A percentile compares a stretch with the other conserved stretches of the same genome.
phyloP scores from a whole-genome alignment of 176 grass and related monocot species.

The Triticum urartu region DNA sequence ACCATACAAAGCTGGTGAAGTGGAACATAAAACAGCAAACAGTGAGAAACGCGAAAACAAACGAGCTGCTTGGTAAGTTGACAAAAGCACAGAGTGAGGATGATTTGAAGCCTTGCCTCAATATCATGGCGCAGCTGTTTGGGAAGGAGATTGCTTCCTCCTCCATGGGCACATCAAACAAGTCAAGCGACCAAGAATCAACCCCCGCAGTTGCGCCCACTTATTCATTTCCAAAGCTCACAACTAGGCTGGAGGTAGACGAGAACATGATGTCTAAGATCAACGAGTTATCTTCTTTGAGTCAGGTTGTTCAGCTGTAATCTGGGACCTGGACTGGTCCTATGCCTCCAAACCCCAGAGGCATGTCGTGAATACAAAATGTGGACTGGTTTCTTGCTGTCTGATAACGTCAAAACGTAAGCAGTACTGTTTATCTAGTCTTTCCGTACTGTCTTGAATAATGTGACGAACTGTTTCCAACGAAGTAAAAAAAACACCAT shows the following conservation, averaged over 20 bases:
- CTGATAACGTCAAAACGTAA: conserved; percentile 4
- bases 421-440: background rate
- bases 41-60: conserved; percentile 43
- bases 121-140: conserved; percentile 40
- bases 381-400: background rate
- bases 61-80: conserved; percentile 66
- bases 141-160: conserved; percentile 1
- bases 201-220: background rate
- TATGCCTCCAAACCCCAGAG: background rate
- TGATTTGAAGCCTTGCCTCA: conserved; percentile 66
- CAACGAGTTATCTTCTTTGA: conserved; percentile 48
- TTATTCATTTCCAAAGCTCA: conserved; percentile 44
- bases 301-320: conserved; percentile 54
- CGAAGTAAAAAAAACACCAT: background rate
- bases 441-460: background rate
- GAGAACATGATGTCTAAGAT: conserved; percentile 30
- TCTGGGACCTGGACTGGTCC: background rate
- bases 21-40: conserved; percentile 36
- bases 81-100: conserved; percentile 49
- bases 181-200: conserved; percentile 24
- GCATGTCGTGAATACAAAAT: background rate
- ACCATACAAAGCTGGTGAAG: conserved; percentile 15
- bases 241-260: conserved; percentile 39
- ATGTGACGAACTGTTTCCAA: conserved; percentile 14
- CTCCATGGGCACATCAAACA: background rate